phyloP scores from a whole-genome alignment of 306 rosid species.

The Geum urbanum region DNA sequence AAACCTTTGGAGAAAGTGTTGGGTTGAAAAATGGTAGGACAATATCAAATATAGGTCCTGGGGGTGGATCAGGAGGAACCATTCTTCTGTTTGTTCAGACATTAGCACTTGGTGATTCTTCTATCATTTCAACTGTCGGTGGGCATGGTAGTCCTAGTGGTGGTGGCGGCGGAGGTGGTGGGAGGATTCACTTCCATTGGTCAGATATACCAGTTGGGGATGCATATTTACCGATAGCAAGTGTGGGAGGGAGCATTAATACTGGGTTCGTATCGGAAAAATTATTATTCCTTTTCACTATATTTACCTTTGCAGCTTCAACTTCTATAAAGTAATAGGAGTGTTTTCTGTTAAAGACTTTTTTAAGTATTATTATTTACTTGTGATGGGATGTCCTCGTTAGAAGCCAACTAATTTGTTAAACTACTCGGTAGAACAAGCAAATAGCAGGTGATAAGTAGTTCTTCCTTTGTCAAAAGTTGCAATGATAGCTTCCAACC shows the following conservation, averaged over 20 bases:
- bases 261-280: conserved; percentile 51
- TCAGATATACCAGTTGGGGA: conserved; percentile 74
- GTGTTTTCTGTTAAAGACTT: not conserved
- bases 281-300: not conserved
- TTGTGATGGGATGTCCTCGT: not conserved
- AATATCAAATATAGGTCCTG: conserved; percentile 68
- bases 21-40: conserved; percentile 33
- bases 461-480: not conserved
- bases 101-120: conserved; percentile 55
- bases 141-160: conserved; percentile 83
- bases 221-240: conserved; percentile 80
- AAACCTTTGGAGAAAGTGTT: conserved; percentile 66
- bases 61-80: conserved; percentile 99
- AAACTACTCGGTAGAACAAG: not conserved
- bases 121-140: conserved; percentile 71
- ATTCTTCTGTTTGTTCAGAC: conserved; percentile 70
- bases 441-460: not conserved
- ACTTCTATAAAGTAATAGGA: not conserved
- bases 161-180: conserved; percentile 98
- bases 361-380: not conserved
- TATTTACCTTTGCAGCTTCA: not conserved
- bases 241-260: conserved; percentile 62
- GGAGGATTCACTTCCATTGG: conserved; percentile 98
- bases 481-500: not conserved
- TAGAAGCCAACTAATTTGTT: not conserved